A percentile compares a stretch with the other conserved stretches of the same genome.
Conservation (phyloP, 495 filamentous ascomycete species). For the Neurospora sublineolata region DNA sequence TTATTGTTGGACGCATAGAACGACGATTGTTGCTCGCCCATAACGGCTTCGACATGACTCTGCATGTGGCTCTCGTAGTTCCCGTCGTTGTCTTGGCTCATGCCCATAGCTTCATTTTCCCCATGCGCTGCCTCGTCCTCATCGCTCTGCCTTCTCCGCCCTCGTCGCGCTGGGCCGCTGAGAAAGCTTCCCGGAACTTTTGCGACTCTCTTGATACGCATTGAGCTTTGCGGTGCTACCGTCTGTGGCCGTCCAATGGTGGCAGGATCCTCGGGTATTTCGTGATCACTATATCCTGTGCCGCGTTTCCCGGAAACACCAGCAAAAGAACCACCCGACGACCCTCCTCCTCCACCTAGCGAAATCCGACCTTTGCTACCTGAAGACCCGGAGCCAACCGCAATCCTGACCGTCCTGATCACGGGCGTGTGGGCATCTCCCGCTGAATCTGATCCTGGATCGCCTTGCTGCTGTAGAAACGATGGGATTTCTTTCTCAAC, state of each 20-base stretch:
- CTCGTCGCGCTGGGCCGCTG: constrained; percentile 62
- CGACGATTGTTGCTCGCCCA: constrained; percentile 24
- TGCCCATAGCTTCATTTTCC: constrained; percentile 22
- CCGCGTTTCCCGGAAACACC: constrained; percentile 26
- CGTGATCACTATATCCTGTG: constrained; percentile 23
- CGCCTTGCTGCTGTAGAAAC: background rate
- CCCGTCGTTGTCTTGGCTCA: constrained; percentile 19
- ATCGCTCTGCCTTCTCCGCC: constrained; percentile 61
- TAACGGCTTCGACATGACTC: constrained; percentile 23
- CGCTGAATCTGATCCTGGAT: constrained; percentile 13
- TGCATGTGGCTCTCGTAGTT: constrained; percentile 21
- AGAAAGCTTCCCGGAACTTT: constrained; percentile 62
- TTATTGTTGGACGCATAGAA: constrained; percentile 19
- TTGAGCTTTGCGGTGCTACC: constrained; percentile 50
- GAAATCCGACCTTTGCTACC: constrained; percentile 15
- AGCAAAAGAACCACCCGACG: constrained; percentile 28
- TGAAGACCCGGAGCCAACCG: constrained; percentile 27
- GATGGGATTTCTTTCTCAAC: constrained; percentile 17
- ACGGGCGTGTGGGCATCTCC: constrained; percentile 58
- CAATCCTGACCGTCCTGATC: constrained; percentile 53
- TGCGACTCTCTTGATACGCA: constrained; percentile 61
- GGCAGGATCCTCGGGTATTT: constrained; percentile 28
- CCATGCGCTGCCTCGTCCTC: constrained; percentile 44
- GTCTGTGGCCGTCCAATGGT: constrained; percentile 38
- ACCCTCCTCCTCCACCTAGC: constrained; percentile 2